Conservation (phyloP, 495 filamentous ascomycete species). For the Neohortaea acidophila region DNA sequence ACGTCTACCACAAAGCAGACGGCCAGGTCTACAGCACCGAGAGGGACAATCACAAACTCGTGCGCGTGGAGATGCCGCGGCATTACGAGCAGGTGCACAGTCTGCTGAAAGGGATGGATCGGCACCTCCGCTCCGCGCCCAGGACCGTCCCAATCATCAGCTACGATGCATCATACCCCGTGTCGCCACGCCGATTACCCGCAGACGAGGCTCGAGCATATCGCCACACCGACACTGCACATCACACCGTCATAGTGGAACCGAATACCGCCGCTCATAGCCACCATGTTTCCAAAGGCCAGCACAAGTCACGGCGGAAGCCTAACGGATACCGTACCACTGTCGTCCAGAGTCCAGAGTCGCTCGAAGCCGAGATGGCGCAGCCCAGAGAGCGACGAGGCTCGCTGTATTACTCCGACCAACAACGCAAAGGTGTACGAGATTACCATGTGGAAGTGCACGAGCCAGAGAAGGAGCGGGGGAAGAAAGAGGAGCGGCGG, state of each 20-base stretch:
- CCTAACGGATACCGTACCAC: slow-evolving; percentile 5
- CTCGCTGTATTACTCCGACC: slow-evolving; percentile 25
- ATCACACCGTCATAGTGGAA: not conserved
- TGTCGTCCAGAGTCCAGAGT: slow-evolving; percentile 8
- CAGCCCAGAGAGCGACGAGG: slow-evolving; percentile 18
- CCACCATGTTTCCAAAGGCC: slow-evolving; percentile 1
- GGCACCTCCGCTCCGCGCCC: slow-evolving; percentile 12
- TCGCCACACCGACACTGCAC: not conserved
- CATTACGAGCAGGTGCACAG: slow-evolving; percentile 22
- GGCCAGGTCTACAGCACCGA: slow-evolving; percentile 20
- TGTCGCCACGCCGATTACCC: slow-evolving; percentile 17
- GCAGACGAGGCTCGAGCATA: slow-evolving; percentile 11
- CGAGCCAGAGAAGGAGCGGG: slow-evolving; percentile 22
- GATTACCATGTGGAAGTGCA: slow-evolving; percentile 25
- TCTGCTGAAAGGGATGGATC: slow-evolving; percentile 24
- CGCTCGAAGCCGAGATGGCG: slow-evolving; percentile 19
- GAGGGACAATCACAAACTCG: slow-evolving; percentile 23
- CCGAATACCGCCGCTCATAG: slow-evolving; percentile 7
- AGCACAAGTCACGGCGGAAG: slow-evolving; percentile 3
- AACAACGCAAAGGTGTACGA: slow-evolving; percentile 16
- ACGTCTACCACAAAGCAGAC: slow-evolving; percentile 24
- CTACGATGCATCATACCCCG: slow-evolving; percentile 22
- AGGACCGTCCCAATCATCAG: slow-evolving; percentile 22
- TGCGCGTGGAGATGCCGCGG: slow-evolving; percentile 25
- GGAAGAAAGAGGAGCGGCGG: not conserved